phyloP scores from a whole-genome alignment of 108 stramenopile species.

The Tribonema minus region DNA sequence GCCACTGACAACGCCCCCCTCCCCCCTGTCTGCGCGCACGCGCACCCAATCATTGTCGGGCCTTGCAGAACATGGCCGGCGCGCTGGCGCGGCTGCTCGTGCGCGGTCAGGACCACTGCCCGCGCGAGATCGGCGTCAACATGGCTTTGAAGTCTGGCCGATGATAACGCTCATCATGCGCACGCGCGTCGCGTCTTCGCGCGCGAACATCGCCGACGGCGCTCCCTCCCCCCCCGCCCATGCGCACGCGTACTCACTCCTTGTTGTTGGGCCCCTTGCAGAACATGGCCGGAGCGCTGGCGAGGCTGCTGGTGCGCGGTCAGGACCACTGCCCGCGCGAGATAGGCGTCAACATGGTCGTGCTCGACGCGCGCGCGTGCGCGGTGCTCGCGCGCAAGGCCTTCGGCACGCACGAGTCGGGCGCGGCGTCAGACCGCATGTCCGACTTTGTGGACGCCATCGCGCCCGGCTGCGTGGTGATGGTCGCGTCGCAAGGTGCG shows the following conservation, averaged over 20 bases:
- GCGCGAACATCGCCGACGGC: too few relatives aligned
- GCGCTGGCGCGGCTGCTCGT: conserved; percentile 33
- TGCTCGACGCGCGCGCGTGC: conserved; percentile 6
- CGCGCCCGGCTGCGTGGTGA: conserved; percentile 7
- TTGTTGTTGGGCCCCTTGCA: neutral
- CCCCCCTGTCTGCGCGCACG: too few relatives aligned
- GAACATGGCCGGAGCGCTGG: neutral
- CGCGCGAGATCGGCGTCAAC: conserved; percentile 21
- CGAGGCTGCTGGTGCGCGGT: conserved; percentile 33
- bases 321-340: conserved; percentile 16
- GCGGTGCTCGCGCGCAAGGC: neutral
- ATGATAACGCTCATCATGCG: too few relatives aligned
- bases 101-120: conserved; percentile 17
- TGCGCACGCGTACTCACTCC: too few relatives aligned
- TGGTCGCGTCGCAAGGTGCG: conserved; percentile 18
- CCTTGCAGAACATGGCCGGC: too few relatives aligned
- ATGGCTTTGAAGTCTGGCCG: too few relatives aligned
- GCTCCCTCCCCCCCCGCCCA: too few relatives aligned
- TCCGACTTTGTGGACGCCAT: conserved; percentile 15
- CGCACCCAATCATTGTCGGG: too few relatives aligned
- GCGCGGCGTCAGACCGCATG: neutral
- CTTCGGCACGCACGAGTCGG: conserved; percentile 25
- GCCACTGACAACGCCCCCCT: too few relatives aligned
- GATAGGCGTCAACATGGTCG: conserved; percentile 23
- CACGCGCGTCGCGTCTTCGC: too few relatives aligned